Evolutionary conservation across 2,329 filamentous ascomycete species (phyloP).

Genomic region (Ophiosphaerella narmari): DNA sequence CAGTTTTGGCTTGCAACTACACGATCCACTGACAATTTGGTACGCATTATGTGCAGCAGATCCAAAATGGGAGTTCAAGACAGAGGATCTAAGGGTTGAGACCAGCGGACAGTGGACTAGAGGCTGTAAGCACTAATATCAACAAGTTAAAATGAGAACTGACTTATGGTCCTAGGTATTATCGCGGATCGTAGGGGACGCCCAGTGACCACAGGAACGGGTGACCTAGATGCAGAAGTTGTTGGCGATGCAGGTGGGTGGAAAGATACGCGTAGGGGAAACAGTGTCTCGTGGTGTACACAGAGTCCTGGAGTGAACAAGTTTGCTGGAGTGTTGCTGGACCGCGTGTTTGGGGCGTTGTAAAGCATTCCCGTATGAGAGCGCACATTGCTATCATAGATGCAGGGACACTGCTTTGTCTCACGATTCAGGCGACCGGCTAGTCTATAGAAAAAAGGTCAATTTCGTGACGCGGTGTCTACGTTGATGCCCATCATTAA

Average conservation of each 20-base stretch:
- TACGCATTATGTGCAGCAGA: constrained; percentile 33
- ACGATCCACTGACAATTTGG: constrained; percentile 53
- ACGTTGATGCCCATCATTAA: too few relatives aligned
- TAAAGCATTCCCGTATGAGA: not conserved
- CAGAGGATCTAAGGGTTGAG: constrained; percentile 86
- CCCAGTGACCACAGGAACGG: constrained; percentile 52
- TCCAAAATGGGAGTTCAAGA: constrained; percentile 42
- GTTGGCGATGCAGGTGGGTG: constrained; percentile 76
- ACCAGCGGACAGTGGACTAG: constrained; percentile 92
- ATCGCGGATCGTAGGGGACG: constrained; percentile 74
- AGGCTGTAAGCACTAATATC: constrained; percentile 66
- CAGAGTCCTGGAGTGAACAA: constrained; percentile 67
- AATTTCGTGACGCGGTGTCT: too few relatives aligned
- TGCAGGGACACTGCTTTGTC: too few relatives aligned
- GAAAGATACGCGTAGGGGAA: constrained; percentile 75
- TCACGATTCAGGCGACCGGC: too few relatives aligned
- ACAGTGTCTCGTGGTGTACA: constrained; percentile 77
- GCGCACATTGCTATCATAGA: not conserved
- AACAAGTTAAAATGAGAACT: not conserved
- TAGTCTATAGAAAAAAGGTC: too few relatives aligned
- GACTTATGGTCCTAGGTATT: constrained; percentile 40
- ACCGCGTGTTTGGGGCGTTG: constrained; percentile 64
- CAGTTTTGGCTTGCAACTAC: constrained; percentile 49
- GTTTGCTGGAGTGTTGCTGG: constrained; percentile 70
- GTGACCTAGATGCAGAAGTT: constrained; percentile 49